Base-by-base conservation (phyloP, 2,329 filamentous ascomycete species). In the Hymenoscyphus linearis region DNA sequence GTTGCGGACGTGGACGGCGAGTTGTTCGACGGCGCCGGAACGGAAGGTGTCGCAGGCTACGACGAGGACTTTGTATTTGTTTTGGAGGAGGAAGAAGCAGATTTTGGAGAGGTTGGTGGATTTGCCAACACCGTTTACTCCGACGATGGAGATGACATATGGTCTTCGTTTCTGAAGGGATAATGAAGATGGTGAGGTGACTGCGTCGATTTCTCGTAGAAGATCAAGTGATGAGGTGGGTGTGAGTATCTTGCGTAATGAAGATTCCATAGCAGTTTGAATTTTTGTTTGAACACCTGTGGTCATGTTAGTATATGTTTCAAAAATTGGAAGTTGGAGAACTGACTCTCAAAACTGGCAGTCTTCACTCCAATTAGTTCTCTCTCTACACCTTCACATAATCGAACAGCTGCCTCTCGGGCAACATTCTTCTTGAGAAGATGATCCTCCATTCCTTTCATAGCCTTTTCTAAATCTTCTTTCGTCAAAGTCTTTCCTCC, bases 21-120 rank as follows among this genome's bases (percentile, higher is more conserved):
- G 84, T 76, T 99, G 95, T 78, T 99, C 95, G 58, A 99, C 96
- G 44, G 95, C 95, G 36, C 95, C 95, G 10, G 92, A 96, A 67
- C 95, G 89, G 82, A 99, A 99, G 2, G 95, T 99, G 75, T 99
- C 93, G 69, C 91, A 95, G 10, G 95, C 93, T 14, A 91, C 93
- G 67, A 99, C 91, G 61, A 99, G 83, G 16, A 99, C 92, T 72
- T 90, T 90, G 80, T 96, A 96, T 74, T 96, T 93, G 80, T 99
- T 99, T 76, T 99, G 93, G 35, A 99, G 81, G 40, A 99, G 81
- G 79, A 99, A 99, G 78, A 95, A 99, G 75, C 93, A 96, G 67
- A 99, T 96, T 76, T 99, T 99, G 75, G 91, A 93, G 40, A 99
- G 82, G 73, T 97, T 98, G 58, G 95, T 99, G 16, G 93, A 97